Evolutionary conservation across 257 asterid genomes (phyloP).

Genomic region (Solanum dulcamara): DNA sequence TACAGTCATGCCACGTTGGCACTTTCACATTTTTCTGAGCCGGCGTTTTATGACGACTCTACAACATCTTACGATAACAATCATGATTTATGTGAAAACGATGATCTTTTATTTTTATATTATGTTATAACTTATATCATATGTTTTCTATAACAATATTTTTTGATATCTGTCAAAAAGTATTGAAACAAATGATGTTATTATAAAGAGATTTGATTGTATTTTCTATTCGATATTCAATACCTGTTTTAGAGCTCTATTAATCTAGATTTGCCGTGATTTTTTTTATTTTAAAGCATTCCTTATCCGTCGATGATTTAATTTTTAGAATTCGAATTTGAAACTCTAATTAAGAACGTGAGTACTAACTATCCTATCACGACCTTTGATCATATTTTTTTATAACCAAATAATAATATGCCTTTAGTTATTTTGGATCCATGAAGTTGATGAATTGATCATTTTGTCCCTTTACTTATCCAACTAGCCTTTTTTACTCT

Average conservation of each 20-base stretch:
- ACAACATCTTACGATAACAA: not conserved
- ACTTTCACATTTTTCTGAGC: not conserved
- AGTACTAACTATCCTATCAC: too few species aligned
- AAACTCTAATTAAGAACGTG: not conserved
- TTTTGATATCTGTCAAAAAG: not conserved
- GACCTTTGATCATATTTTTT: not conserved
- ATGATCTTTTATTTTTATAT: not conserved
- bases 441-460: not conserved
- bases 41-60: too few species aligned
- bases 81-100: not conserved
- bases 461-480: not conserved
- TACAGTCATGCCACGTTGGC: constrained; percentile 51
- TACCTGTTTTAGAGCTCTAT: not conserved
- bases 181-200: not conserved
- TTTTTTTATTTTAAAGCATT: too few species aligned
- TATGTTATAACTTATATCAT: not conserved
- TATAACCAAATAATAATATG: not conserved
- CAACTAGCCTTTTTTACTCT: not conserved
- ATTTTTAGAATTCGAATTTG: not conserved
- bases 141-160: not conserved
- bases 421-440: not conserved
- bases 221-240: not conserved
- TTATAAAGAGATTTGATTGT: not conserved
- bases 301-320: too few species aligned
- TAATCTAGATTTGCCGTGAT: not conserved